Conservation (phyloP, 495 filamentous ascomycete genomes). For the Podospora appendiculata region DNA sequence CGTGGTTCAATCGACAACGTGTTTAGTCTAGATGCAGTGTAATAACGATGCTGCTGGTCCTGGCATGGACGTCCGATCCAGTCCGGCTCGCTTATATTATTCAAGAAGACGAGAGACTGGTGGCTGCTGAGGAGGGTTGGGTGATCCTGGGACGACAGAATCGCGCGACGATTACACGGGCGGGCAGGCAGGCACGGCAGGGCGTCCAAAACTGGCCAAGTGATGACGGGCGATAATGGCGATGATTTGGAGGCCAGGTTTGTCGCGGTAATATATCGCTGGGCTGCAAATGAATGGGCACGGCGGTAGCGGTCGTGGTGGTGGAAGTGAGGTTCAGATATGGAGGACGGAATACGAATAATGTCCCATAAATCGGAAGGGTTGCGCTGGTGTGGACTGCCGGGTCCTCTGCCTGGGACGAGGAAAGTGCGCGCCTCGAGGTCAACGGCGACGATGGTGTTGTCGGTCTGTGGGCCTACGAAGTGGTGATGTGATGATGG, state of each 20-base stretch:
- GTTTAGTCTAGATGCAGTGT: conserved; percentile 4
- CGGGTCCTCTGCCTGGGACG: neutral
- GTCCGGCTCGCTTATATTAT: neutral
- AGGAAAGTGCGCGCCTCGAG: conserved; percentile 1
- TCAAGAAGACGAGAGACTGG: neutral
- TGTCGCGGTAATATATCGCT: no score
- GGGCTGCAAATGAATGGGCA: no score
- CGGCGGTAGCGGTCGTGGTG: neutral
- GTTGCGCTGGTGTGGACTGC: neutral
- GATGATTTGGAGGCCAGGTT: neutral
- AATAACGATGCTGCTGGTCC: neutral
- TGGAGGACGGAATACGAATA: neutral
- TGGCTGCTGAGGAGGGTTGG: neutral
- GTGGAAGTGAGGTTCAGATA: neutral
- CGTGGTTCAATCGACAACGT: neutral
- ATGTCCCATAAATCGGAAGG: neutral
- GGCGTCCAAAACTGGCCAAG: neutral
- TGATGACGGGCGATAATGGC: neutral
- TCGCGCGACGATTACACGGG: neutral
- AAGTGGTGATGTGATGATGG: conserved; percentile 11
- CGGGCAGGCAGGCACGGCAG: neutral
- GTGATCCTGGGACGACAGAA: no score
- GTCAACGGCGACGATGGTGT: conserved; percentile 13
- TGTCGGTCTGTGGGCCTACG: conserved; percentile 7
- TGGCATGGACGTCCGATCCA: neutral